Evolutionary conservation across 345 rosid species (phyloP).

Genomic region (Combretum micranthum): DNA sequence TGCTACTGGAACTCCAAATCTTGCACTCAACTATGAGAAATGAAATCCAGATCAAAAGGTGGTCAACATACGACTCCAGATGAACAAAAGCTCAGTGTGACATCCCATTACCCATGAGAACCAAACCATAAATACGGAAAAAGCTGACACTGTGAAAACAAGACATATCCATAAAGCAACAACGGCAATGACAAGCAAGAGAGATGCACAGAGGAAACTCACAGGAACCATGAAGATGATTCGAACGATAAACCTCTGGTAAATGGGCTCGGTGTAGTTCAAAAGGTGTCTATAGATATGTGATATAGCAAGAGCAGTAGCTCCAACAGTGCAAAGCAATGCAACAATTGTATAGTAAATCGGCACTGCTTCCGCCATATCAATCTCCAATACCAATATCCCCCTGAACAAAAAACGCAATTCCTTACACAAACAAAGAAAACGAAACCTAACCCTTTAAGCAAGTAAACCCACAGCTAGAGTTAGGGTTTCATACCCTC

Average conservation of each 20-base stretch:
- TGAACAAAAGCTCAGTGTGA: too few relatives aligned
- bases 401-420: not conserved
- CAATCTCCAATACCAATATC: not conserved
- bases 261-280: conserved; percentile 91
- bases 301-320: conserved; percentile 60
- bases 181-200: not conserved
- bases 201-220: conserved; percentile 16
- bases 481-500: too few relatives aligned
- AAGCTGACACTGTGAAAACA: not conserved
- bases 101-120: too few relatives aligned
- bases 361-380: conserved; percentile 55
- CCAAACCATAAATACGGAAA: too few relatives aligned
- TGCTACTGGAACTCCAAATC: too few relatives aligned
- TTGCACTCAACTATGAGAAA: too few relatives aligned
- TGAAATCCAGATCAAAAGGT: too few relatives aligned
- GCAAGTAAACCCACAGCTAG: too few relatives aligned
- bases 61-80: too few relatives aligned
- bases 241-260: conserved; percentile 92
- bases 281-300: conserved; percentile 83
- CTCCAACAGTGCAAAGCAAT: conserved; percentile 60
- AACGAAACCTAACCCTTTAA: not conserved
- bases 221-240: conserved; percentile 98
- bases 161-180: not conserved
- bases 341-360: conserved; percentile 47
- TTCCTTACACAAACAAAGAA: not conserved